Evolutionary conservation across 1,284 basidiomycete species (phyloP).

Genomic region (Sporisorium scitamineum): DNA sequence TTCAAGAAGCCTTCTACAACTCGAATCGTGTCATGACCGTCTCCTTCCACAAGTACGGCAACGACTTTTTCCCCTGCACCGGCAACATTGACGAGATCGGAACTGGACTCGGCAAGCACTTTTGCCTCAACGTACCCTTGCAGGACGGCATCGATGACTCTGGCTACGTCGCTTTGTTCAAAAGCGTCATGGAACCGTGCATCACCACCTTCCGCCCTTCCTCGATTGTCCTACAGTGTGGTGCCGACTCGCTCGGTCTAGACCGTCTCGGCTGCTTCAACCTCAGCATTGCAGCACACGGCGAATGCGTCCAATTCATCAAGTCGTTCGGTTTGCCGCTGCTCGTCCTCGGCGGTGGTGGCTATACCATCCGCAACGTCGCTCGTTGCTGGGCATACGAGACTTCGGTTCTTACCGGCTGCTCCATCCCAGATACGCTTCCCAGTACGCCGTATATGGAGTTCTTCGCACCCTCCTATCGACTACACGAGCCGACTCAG

Average conservation of each 20-base stretch:
- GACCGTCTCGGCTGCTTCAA: constrained; percentile 98
- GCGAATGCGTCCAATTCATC: constrained; percentile 96
- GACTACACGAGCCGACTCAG: constrained; percentile 90
- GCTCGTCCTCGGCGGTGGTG: constrained; percentile 91
- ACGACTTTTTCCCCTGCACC: constrained; percentile 84
- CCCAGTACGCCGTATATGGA: constrained; percentile 90
- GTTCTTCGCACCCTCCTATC: constrained; percentile 92
- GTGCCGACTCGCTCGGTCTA: constrained; percentile 93
- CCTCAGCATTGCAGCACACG: constrained; percentile 97
- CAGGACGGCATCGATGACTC: constrained; percentile 98
- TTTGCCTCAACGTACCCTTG: constrained; percentile 92
- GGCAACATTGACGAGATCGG: constrained; percentile 67
- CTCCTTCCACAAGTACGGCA: constrained; percentile 99
- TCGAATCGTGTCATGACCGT: constrained; percentile 98
- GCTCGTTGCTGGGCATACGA: constrained; percentile 99
- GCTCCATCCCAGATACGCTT: constrained; percentile 84
- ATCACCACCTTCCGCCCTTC: constrained; percentile 89
- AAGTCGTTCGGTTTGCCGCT: constrained; percentile 90
- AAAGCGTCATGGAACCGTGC: constrained; percentile 93
- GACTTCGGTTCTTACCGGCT: constrained; percentile 82
- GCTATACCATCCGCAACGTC: constrained; percentile 91
- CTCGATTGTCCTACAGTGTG: constrained; percentile 95
- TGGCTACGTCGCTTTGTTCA: constrained; percentile 94
- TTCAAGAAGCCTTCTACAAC: constrained; percentile 98
- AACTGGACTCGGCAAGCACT: constrained; percentile 82